Evolutionary conservation across 495 filamentous ascomycete species (phyloP).

Genomic region (Pseudevernia furfuracea): DNA sequence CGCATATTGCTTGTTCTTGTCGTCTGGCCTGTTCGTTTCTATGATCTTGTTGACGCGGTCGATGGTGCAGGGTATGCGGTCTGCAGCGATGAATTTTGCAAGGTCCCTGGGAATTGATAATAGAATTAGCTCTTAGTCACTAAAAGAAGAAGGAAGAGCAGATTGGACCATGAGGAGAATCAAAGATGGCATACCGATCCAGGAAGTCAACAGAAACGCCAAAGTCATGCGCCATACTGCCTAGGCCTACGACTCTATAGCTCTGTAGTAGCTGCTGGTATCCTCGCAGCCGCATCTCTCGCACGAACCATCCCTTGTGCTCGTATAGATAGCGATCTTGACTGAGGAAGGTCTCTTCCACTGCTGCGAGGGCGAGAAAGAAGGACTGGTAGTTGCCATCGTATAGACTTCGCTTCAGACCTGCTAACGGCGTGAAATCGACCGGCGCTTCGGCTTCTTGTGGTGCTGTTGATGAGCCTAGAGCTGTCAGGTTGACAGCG

Average conservation of each 20-base stretch:
- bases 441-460: constrained; percentile 66
- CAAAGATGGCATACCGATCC: constrained; percentile 57
- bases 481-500: constrained; percentile 74
- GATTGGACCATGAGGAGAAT: background rate
- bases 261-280: constrained; percentile 97
- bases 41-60: constrained; percentile 96
- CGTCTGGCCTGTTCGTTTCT: constrained; percentile 93
- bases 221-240: constrained; percentile 93
- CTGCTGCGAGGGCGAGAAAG: constrained; percentile 81
- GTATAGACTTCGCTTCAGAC: constrained; percentile 85
- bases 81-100: constrained; percentile 91
- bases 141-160: too few relatives aligned
- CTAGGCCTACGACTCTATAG: constrained; percentile 90
- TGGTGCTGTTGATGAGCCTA: constrained; percentile 58
- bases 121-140: background rate
- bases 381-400: constrained; percentile 86
- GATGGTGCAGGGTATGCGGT: constrained; percentile 90
- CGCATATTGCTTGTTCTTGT: constrained; percentile 98
- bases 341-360: constrained; percentile 88
- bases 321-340: constrained; percentile 91
- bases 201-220: constrained; percentile 93
- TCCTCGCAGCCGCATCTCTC: constrained; percentile 91
- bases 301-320: constrained; percentile 90
- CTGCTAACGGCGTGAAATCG: constrained; percentile 75
- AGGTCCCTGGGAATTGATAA: constrained; percentile 56